Evolutionary conservation across 345 rosid species (phyloP), one percentile per base, ranked within the genome.

Genomic region (Geranium rotundifolium): DNA sequence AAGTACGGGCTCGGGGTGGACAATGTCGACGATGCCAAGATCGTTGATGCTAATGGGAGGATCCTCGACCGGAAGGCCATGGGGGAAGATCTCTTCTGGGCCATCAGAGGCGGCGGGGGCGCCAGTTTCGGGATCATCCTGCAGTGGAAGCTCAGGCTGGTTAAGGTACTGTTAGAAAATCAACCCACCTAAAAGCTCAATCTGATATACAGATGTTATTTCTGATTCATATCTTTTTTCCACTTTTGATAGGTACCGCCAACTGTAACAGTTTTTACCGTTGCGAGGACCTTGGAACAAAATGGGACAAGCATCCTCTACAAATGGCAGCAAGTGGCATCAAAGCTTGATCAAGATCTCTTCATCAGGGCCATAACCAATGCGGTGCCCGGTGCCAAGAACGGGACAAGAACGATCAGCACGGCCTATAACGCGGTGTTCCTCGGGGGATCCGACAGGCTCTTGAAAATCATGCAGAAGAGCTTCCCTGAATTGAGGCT

Each of bases 71-170:
- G 85, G 23, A 16, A 73, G 5, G 63, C 77, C 12, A 79, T 77
- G 78, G 84, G 88, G 17, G 76, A 79, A 16, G 88, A 85, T 55
- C 29, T 82, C 0, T 82, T 82, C 34, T 85, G 83, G 88, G 90
- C 90, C 0, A 81, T 85, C n/a, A 66, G 78, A 0, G 91, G 88
- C 0, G 86, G 88, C 5, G 91, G 84, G 0, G 88, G 83, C 1
- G 81, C 76, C 0, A 85, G 84, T 64, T 83, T 85, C 4, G 84
- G 86, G 0, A 72, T 83, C 56, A 71, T 83, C 50, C 74, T 80
- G 41, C 63, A 83, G 0, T 85, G 73, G 72, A 74, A 71, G 37
- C 62, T 85, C 16, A 82, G 74, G 12, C 62, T 85, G 19, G 88
- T 85, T 20, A n/a, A n/a, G n/a, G n/a, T n/a, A n/a, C n/a, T n/a